Evolutionary conservation across 139 green algal species (phyloP).

Genomic region (Chlorella sp.): DNA sequence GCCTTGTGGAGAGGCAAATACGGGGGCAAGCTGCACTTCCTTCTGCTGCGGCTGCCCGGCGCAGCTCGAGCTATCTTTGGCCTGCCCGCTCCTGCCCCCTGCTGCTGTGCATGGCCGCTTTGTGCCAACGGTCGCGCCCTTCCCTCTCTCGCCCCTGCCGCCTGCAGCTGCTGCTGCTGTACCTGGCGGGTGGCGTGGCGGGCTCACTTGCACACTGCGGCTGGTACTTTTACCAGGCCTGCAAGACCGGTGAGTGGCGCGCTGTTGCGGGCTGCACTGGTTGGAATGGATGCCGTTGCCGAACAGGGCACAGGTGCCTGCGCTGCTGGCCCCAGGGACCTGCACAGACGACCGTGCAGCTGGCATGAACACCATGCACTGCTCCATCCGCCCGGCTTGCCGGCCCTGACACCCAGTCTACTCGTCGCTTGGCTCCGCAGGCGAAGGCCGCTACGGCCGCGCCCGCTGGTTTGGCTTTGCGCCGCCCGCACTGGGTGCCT

Average conservation of each 20-base stretch:
- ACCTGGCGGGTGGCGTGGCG: slow-evolving; percentile 41
- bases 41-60: background rate
- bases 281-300: too few relatives aligned
- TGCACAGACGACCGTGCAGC: too few relatives aligned
- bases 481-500: slow-evolving; percentile 46
- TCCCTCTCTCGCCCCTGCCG: too few relatives aligned
- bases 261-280: too few relatives aligned
- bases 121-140: too few relatives aligned
- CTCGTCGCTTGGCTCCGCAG: background rate
- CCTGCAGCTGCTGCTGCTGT: slow-evolving; percentile 49
- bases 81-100: background rate
- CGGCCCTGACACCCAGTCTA: too few relatives aligned
- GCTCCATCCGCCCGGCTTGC: too few relatives aligned
- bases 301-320: too few relatives aligned
- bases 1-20: background rate
- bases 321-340: too few relatives aligned
- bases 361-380: too few relatives aligned
- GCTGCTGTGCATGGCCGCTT: too few relatives aligned
- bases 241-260: background rate
- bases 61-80: background rate
- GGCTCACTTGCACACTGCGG: slow-evolving; percentile 52
- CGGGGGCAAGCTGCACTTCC: background rate
- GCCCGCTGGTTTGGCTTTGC: slow-evolving; percentile 29
- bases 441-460: background rate
- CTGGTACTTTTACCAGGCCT: slow-evolving; percentile 21